phyloP scores from a whole-genome alignment of 2,329 filamentous ascomycete species.

The Fusarium ambrosium region DNA sequence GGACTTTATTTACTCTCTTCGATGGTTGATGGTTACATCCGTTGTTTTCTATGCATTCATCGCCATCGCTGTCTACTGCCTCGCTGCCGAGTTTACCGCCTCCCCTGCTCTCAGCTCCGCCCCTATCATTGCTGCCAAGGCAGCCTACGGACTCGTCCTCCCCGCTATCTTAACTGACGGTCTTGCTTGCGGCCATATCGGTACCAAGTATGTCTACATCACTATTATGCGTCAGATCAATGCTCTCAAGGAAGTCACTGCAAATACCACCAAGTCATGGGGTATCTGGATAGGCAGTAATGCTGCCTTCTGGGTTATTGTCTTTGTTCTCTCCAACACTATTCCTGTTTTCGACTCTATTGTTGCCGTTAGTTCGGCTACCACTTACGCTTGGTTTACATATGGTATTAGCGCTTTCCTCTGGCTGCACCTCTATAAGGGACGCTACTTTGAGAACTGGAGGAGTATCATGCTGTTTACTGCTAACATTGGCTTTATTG shows the following conservation, averaged over 20 bases:
- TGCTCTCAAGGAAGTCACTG: slow-evolving; percentile 29
- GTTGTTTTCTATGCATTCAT: slow-evolving; percentile 34
- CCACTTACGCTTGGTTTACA: slow-evolving; percentile 41
- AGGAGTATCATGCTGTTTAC: slow-evolving; percentile 30
- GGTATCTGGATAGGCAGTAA: slow-evolving; percentile 34
- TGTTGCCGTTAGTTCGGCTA: slow-evolving; percentile 37
- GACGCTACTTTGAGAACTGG: slow-evolving; percentile 23
- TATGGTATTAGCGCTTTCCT: slow-evolving; percentile 37
- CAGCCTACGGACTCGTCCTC: slow-evolving; percentile 42
- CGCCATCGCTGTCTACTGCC: slow-evolving; percentile 34
- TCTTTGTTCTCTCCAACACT: slow-evolving; percentile 41
- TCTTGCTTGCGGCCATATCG: slow-evolving; percentile 37
- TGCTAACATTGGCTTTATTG: slow-evolving; percentile 32
- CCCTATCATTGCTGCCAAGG: slow-evolving; percentile 28
- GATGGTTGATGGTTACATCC: slow-evolving; percentile 23
- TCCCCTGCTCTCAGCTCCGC: slow-evolving; percentile 40
- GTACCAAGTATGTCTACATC: slow-evolving; percentile 41
- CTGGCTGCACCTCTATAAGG: slow-evolving; percentile 33
- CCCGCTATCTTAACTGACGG: slow-evolving; percentile 35
- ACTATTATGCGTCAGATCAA: slow-evolving; percentile 35
- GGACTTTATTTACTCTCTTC: slow-evolving; percentile 34
- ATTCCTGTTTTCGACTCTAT: slow-evolving; percentile 44
- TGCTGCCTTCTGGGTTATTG: slow-evolving; percentile 36
- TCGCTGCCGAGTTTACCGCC: slow-evolving; percentile 35
- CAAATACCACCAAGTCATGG: slow-evolving; percentile 39